These are phyloP conservation scores for Boehmeria nivea DNA, from an alignment of 306 rosid species.

Conservation along the genomic window DNA sequence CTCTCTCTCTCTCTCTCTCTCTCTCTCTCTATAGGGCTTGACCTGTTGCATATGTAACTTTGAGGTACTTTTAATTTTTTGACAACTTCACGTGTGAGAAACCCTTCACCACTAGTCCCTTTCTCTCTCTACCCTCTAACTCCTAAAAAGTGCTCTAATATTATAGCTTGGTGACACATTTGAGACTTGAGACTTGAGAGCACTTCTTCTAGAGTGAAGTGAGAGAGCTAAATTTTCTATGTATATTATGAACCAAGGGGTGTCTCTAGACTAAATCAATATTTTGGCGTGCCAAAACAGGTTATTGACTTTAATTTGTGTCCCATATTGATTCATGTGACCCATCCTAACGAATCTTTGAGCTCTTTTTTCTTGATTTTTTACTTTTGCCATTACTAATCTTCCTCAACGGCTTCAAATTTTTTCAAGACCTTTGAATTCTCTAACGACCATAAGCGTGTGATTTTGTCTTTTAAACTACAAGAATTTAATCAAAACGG, in stretches of 20 bases:
- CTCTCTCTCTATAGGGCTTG: constrained; percentile 14
- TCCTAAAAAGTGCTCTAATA: neutral
- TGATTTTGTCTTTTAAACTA: neutral
- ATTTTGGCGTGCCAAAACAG: constrained; percentile 6
- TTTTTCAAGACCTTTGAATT: constrained; percentile 12
- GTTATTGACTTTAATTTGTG: constrained; percentile 13
- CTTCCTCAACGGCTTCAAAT: constrained; percentile 1
- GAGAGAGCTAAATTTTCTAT: constrained; percentile 2
- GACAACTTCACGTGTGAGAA: constrained; percentile 44
- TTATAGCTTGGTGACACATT: too few species aligned
- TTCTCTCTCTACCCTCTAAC: constrained; percentile 13
- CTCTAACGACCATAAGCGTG: neutral
- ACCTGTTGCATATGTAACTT: constrained; percentile 21
- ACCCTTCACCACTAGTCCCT: constrained; percentile 33
- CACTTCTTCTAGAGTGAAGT: too few species aligned
- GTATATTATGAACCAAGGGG: neutral
- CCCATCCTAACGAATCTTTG: constrained; percentile 19
- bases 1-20: neutral
- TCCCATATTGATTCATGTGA: constrained; percentile 33
- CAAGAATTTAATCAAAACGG: too few species aligned
- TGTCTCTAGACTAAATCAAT: neutral
- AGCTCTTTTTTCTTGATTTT: constrained; percentile 9
- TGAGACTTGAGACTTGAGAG: too few species aligned
- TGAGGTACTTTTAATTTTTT: constrained; percentile 20
- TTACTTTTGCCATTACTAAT: constrained; percentile 14